Evolutionary conservation across 805 yeast species (phyloP).

Genomic region (Lipomyces lipofer): DNA sequence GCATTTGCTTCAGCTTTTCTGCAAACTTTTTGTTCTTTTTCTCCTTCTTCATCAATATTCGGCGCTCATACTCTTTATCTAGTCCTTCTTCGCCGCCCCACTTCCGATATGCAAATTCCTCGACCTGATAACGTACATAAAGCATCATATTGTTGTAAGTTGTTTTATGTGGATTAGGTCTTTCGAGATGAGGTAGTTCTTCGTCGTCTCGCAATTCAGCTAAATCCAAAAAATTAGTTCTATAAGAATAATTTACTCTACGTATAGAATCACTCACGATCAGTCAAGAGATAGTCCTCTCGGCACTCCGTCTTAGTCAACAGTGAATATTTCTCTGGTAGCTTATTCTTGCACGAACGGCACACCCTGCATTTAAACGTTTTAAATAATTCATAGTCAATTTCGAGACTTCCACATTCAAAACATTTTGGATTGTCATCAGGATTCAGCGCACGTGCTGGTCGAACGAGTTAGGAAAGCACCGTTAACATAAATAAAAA

Average conservation of each 20-base stretch:
- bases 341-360: conserved; percentile 64
- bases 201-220: conserved; percentile 73
- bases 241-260: background rate
- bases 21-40: conserved; percentile 79
- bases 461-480: background rate
- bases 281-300: conserved; percentile 89
- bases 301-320: conserved; percentile 94
- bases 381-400: conserved; percentile 69
- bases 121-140: conserved; percentile 87
- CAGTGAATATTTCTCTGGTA: conserved; percentile 85
- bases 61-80: conserved; percentile 87
- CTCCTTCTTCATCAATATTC: conserved; percentile 70
- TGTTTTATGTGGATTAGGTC: conserved; percentile 91
- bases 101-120: conserved; percentile 84
- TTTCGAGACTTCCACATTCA: conserved; percentile 73
- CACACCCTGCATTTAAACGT: conserved; percentile 80
- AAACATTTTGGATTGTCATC: conserved; percentile 75
- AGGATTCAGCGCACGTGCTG: conserved; percentile 70
- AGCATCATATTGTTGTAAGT: conserved; percentile 91
- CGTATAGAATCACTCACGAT: conserved; percentile 44
- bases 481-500: background rate
- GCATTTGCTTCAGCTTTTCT: conserved; percentile 78
- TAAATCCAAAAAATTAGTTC: background rate
- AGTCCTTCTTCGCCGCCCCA: conserved; percentile 91
- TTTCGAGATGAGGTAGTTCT: conserved; percentile 74